Evolutionary conservation across 1,139 yeast species (phyloP), one percentile per base, ranked within the genome.

Genomic region (Candida sanyaensis): DNA sequence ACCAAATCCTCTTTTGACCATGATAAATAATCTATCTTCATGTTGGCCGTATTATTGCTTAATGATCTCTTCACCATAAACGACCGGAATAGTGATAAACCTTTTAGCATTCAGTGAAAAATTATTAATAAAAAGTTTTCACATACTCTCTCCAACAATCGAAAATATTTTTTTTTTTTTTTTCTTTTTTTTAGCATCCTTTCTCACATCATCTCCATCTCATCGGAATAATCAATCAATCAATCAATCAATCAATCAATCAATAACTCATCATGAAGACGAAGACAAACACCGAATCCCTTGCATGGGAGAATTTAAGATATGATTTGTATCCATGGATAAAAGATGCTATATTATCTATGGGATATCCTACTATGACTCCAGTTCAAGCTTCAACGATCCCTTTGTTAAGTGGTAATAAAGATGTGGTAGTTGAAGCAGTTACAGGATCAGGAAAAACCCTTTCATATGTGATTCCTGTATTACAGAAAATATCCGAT

Each of bases 361-460:
- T 87, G 55, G 97, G 96, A 1, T 92, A 81, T 62, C 79, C 81
- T 2, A 69, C 81, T 12, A 91, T 93, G 97, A 93, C 99, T 0
- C 97, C 99, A 0, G 99, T 93, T 0, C 99, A 93, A 63, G 99
- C 99, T 0, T 83, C 98, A 0, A 87, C 96, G 0, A 88, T 93
- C 44, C 99, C 99, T 0, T 71, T 92, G 46, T 81, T 95, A 56
- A 69, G 87, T 41, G 86, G 86, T n/a, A 88, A 92, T 59, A 93
- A 93, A 62, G 99, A 93, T 68, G 98, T 93, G 8, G 96, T 95
- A 8, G 97, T 91, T 2, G 97, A 92, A 62, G 91, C 98, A 0
- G 97, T 91, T 1, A 93, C 99, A 0, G 99, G 99, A 0, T 91
- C 98, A 0, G 99, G 99, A 7, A 93, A 93, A 63, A 93, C 99